phyloP scores from a whole-genome alignment of 345 rosid species.

The Gossypium sturtianum region DNA sequence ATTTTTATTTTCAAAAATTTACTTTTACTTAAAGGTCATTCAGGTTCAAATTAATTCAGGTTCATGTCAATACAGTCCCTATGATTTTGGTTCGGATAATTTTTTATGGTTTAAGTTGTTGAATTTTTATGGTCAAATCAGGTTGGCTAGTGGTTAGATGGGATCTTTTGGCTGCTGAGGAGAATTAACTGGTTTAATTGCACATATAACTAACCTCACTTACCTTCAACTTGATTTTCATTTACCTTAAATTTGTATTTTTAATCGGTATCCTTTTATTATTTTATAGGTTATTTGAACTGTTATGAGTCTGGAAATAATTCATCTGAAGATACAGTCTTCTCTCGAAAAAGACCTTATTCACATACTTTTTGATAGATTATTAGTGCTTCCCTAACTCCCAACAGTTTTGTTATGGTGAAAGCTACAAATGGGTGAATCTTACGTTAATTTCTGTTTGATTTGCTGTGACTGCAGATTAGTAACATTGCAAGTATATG shows the following conservation, averaged over 20 bases:
- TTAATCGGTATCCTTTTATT: background rate
- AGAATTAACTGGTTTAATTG: too few relatives aligned
- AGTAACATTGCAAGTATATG: conserved; percentile 88
- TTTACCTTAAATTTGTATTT: background rate
- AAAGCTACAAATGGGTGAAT: background rate
- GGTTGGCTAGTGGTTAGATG: too few relatives aligned
- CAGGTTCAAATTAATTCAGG: too few relatives aligned
- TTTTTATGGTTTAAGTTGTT: too few relatives aligned
- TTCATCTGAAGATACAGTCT: background rate
- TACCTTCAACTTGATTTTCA: background rate
- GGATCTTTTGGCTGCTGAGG: too few relatives aligned
- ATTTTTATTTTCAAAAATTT: too few relatives aligned
- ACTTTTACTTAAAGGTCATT: too few relatives aligned
- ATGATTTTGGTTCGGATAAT: too few relatives aligned
- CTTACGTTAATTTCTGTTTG: conserved; percentile 6
- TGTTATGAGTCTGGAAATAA: background rate
- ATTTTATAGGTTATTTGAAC: background rate
- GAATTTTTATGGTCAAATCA: background rate
- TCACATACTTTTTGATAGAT: background rate
- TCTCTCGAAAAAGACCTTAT: background rate
- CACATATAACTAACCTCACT: background rate
- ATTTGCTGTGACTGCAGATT: conserved; percentile 44
- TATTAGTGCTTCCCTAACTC: background rate
- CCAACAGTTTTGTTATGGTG: background rate
- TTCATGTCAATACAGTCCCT: too few relatives aligned